Evolutionary conservation across 148 eudicot genomes (phyloP), one percentile per base, ranked within the genome.

Genomic region (Persicaria tinctoria): DNA sequence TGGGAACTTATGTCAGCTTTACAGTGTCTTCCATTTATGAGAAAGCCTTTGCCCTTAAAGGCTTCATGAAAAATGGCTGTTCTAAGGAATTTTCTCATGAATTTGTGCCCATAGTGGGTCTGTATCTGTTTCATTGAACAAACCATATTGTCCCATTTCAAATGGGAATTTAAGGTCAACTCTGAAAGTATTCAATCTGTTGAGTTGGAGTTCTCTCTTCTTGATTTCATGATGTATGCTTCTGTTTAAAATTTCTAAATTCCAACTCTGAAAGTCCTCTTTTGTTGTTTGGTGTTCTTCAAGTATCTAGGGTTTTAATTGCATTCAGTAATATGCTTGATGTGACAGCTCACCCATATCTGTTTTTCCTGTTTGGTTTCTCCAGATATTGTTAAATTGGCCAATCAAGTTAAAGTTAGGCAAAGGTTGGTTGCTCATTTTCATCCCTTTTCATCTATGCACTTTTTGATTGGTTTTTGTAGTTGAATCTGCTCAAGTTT

Each of bases 321-420:
- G 46, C 68, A 32, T 63, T 63, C 45, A 63, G n/a, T 27, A 63
- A 44, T 32, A 63, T 63, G 1, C 68, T 63, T 63, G 45, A 32
- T 3, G 2, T 32, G 45, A 20, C 11, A 70, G 46, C 9, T 70
- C 23, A 70, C 73, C 7, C 12, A 70, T 46, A 18, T 70, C 12
- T 23, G 48, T 16, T 6, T 63, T 27, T 51, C 16, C 49, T 14
- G 64, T 6, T 72, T 41, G 51, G 74, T 8, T 70, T 23, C 70
- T 81, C 57, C 89, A 95, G 98, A 90, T 80, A 90, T 95, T 81
- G 83, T 84, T 48, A 90, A 74, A 81, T 86, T 90, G 93, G 97
- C 97, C 76, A 93, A 89, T 69, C 47, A 78, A 73, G 93, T 92
- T 13, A 95, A 95, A 92, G 87, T 90, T 79, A 88, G 97, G 78